phyloP scores from a whole-genome alignment of 164 flowering plant species.

The Annona squamosa region DNA sequence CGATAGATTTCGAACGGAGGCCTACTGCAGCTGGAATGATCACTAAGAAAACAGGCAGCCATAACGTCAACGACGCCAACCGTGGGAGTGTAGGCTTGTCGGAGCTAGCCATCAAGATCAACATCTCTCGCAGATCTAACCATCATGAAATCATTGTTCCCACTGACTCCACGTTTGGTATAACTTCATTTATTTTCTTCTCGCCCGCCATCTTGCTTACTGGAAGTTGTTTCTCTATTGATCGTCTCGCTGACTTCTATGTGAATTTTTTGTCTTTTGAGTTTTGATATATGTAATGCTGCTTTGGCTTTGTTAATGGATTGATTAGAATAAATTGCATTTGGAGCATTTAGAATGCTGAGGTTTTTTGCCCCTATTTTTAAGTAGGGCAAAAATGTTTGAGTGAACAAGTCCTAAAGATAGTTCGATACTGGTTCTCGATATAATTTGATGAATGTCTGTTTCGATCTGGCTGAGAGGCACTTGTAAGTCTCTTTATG shows the following conservation, averaged over 20 bases:
- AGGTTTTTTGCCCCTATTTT: background rate
- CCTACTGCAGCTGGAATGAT: conserved; percentile 56
- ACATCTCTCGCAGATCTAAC: conserved; percentile 40
- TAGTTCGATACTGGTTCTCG: background rate
- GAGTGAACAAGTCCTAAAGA: background rate
- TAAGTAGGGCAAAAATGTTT: background rate
- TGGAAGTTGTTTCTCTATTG: background rate
- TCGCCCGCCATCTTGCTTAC: background rate
- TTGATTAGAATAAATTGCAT: background rate
- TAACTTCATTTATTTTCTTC: background rate
- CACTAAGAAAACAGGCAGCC: conserved; percentile 32
- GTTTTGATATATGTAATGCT: background rate
- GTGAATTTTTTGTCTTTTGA: background rate
- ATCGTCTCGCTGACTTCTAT: background rate
- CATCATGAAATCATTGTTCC: conserved; percentile 43
- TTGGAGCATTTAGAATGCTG: background rate
- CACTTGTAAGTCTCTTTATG: too few relatives aligned
- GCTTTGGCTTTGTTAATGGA: background rate
- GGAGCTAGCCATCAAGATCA: conserved; percentile 40
- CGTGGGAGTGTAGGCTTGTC: conserved; percentile 22
- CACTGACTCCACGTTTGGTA: conserved; percentile 62
- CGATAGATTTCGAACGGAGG: conserved; percentile 36
- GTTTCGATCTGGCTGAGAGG: background rate
- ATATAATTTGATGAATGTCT: background rate
- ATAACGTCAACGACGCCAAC: conserved; percentile 6